Conservation (phyloP, 768 basidiomycete genomes). For the Asterophora parasitica region DNA sequence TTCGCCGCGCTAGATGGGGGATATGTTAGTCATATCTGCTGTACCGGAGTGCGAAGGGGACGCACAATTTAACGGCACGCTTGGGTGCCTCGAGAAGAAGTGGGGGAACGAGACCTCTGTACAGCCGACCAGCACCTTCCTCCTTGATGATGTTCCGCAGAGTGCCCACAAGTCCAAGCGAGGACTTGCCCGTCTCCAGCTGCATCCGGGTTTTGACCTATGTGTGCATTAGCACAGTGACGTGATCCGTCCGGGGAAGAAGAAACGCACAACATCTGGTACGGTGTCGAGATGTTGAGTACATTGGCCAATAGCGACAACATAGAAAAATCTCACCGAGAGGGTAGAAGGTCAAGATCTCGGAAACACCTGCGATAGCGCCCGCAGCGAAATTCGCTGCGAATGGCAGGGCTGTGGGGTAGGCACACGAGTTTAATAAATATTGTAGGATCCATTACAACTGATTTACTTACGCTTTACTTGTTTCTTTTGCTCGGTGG, state of each 20-base stretch:
- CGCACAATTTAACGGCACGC: constrained; percentile 92
- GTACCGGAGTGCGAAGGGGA: constrained; percentile 7
- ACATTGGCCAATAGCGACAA: background rate
- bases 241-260: constrained; percentile 7
- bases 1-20: constrained; percentile 59
- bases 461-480: constrained; percentile 14
- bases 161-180: constrained; percentile 75
- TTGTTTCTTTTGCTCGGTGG: constrained; percentile 27
- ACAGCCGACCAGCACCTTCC: constrained; percentile 85
- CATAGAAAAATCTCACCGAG: constrained; percentile 54
- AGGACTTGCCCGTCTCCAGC: constrained; percentile 78
- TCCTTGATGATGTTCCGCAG: constrained; percentile 78
- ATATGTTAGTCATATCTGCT: constrained; percentile 2
- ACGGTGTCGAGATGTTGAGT: constrained; percentile 10
- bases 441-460: background rate
- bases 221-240: constrained; percentile 1
- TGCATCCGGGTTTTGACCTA: constrained; percentile 99
- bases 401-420: constrained; percentile 68
- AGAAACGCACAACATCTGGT: constrained; percentile 83
- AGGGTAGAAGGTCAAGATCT: constrained; percentile 83
- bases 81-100: constrained; percentile 96
- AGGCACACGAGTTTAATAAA: constrained; percentile 5
- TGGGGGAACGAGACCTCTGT: constrained; percentile 95
- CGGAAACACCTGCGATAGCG: constrained; percentile 90
- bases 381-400: constrained; percentile 90